Conservation (phyloP, 495 filamentous ascomycete species). For the Xylaria grammica region DNA sequence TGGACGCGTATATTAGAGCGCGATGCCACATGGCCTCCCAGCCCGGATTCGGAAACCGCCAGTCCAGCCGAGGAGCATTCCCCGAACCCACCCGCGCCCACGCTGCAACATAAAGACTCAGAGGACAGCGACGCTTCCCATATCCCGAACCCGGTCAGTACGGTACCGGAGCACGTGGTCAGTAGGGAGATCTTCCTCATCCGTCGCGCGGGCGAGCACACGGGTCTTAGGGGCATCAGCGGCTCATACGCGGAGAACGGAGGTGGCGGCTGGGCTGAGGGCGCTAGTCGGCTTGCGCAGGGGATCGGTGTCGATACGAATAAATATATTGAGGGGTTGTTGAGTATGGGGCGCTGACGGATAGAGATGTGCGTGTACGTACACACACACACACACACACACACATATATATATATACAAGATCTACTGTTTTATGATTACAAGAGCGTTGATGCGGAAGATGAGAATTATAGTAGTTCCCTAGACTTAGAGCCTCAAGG, state of each 20-base stretch:
- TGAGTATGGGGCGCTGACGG: constrained; percentile 73
- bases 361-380: not conserved
- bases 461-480: too few relatives aligned
- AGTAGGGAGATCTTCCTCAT: constrained; percentile 81
- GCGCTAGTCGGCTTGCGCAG: constrained; percentile 72
- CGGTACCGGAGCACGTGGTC: constrained; percentile 25
- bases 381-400: not conserved
- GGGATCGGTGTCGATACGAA: constrained; percentile 87
- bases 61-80: not conserved
- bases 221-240: constrained; percentile 39
- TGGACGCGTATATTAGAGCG: constrained; percentile 76
- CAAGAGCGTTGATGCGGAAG: too few relatives aligned
- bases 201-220: constrained; percentile 73
- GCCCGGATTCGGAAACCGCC: not conserved
- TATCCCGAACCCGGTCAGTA: not conserved
- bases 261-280: constrained; percentile 56
- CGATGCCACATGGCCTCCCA: constrained; percentile 22
- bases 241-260: constrained; percentile 46
- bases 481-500: too few relatives aligned
- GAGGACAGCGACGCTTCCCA: constrained; percentile 36
- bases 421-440: too few relatives aligned
- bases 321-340: constrained; percentile 81
- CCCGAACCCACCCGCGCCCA: constrained; percentile 28
- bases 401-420: not conserved
- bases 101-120: constrained; percentile 25